These are phyloP conservation scores for Conoideocrella luteorostrata DNA, from an alignment of 2,329 filamentous ascomycete genomes.

Conservation along the genomic window DNA sequence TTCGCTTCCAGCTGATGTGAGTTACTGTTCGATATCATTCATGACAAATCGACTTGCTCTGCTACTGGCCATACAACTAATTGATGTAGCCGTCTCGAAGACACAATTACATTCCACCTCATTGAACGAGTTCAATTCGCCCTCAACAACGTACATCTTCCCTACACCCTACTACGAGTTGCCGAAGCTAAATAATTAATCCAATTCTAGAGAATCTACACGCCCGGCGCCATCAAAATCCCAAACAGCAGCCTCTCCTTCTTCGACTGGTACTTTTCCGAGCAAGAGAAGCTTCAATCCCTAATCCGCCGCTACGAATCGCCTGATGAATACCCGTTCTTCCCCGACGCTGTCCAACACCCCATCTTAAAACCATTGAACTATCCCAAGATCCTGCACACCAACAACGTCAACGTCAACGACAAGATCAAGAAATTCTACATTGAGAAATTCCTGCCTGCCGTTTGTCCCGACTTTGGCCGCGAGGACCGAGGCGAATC, in stretches of 20 bases:
- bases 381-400: constrained; percentile 83
- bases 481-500: constrained; percentile 74
- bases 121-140: constrained; percentile 98
- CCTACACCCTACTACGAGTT: neutral
- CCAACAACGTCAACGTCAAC: constrained; percentile 89
- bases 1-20: constrained; percentile 90
- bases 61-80: neutral
- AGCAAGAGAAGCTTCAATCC: constrained; percentile 88
- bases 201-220: constrained; percentile 64
- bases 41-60: neutral
- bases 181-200: neutral
- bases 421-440: constrained; percentile 80
- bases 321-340: constrained; percentile 97
- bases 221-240: constrained; percentile 70
- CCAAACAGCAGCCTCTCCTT: constrained; percentile 70
- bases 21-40: constrained; percentile 17
- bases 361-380: constrained; percentile 82
- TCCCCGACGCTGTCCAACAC: constrained; percentile 69
- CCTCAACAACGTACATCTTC: constrained; percentile 53
- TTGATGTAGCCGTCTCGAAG: constrained; percentile 74
- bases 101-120: constrained; percentile 94
- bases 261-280: constrained; percentile 86
- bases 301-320: constrained; percentile 91
- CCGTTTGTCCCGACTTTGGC: constrained; percentile 72
- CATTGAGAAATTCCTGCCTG: constrained; percentile 73